Conservation (phyloP, 2,329 filamentous ascomycete genomes). For the Fusarium agapanthi region DNA sequence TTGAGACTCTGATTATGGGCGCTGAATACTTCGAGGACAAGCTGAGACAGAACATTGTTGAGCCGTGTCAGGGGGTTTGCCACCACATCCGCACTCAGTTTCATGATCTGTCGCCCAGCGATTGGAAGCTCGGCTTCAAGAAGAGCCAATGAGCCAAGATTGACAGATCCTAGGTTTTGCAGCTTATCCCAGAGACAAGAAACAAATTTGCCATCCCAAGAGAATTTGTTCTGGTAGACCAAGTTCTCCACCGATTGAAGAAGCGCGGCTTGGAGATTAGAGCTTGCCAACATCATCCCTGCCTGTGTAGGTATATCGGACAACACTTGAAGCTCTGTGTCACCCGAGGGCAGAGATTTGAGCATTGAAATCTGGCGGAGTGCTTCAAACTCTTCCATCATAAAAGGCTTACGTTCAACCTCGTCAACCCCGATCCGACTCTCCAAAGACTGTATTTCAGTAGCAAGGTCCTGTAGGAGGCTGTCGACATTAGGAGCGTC, state of each 20-base stretch:
- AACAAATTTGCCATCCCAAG: constrained; percentile 53
- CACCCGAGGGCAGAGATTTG: constrained; percentile 34
- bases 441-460: constrained; percentile 63
- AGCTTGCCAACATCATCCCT: constrained; percentile 45
- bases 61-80: constrained; percentile 60
- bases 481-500: constrained; percentile 52
- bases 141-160: constrained; percentile 67
- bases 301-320: constrained; percentile 53
- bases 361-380: constrained; percentile 63
- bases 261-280: constrained; percentile 49
- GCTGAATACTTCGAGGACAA: constrained; percentile 54
- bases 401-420: constrained; percentile 56
- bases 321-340: constrained; percentile 56
- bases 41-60: constrained; percentile 56
- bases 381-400: constrained; percentile 64
- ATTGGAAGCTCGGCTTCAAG: constrained; percentile 72
- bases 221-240: constrained; percentile 49
- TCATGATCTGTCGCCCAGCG: constrained; percentile 64
- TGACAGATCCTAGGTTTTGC: constrained; percentile 60
- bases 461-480: constrained; percentile 59
- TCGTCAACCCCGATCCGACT: constrained; percentile 53
- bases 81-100: constrained; percentile 58
- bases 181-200: constrained; percentile 64
- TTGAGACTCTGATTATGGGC: constrained; percentile 50
- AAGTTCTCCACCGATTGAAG: constrained; percentile 61